Percentiles rank a stretch among this genome's conserved stretches.
phyloP scores from a whole-genome alignment of 202 grass and related monocot species.

The Zoysia matrella region DNA sequence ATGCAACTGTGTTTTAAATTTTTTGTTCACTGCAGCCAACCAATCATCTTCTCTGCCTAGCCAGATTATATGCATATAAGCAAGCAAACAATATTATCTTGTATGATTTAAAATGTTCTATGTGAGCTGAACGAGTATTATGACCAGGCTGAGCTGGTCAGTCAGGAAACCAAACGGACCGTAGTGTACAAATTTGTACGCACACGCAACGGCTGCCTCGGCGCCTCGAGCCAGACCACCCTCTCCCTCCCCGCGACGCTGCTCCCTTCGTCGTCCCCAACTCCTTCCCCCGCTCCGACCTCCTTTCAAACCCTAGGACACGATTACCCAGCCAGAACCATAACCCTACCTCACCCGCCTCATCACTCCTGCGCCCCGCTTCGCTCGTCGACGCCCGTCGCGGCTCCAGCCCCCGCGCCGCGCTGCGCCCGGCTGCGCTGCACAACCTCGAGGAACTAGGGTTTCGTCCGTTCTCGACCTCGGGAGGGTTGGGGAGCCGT shows the following conservation, averaged over 20 bases:
- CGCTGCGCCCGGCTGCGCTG: neutral
- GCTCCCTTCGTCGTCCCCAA: slow-evolving; percentile 32
- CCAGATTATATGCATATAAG: too few relatives aligned
- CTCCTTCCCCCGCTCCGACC: slow-evolving; percentile 36
- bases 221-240: slow-evolving; percentile 27
- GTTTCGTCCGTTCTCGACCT: slow-evolving; percentile 31
- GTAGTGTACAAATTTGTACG: slow-evolving; percentile 7
- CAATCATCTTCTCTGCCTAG: too few relatives aligned
- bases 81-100: too few relatives aligned
- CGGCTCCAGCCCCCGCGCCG: neutral
- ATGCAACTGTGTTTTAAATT: too few relatives aligned
- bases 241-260: slow-evolving; percentile 13
- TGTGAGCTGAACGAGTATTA: too few relatives aligned
- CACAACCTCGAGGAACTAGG: slow-evolving; percentile 41
- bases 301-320: slow-evolving; percentile 73
- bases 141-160: too few relatives aligned
- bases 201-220: neutral
- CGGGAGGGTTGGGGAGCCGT: too few relatives aligned
- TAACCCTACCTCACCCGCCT: slow-evolving; percentile 39
- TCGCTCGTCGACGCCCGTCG: neutral
- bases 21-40: too few relatives aligned
- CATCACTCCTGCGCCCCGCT: neutral
- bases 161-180: too few relatives aligned
- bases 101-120: too few relatives aligned
- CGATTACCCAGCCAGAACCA: slow-evolving; percentile 39